Evolutionary conservation across 2,329 filamentous ascomycete genomes (phyloP).

Genomic region (Seiridium cupressi): DNA sequence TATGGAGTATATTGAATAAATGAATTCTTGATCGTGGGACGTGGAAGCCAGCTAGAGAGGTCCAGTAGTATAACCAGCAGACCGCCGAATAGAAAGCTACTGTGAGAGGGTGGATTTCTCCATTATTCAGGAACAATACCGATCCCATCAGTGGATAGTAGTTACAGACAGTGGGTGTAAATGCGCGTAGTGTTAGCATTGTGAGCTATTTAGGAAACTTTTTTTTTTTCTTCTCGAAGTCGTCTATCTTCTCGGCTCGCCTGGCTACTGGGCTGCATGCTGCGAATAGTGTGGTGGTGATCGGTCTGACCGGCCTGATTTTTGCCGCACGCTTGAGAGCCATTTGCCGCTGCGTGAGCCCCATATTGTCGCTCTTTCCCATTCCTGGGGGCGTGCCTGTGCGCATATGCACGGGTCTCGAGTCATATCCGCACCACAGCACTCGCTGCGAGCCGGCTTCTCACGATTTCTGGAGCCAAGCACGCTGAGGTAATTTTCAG

Average conservation of each 20-base stretch:
- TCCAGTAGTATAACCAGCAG: neutral
- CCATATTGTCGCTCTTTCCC: neutral
- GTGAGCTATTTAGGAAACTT: neutral
- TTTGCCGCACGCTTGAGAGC: neutral
- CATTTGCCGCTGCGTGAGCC: slow-evolving; percentile 1
- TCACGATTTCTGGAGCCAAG: neutral
- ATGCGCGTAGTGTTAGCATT: no score
- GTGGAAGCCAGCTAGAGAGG: no score
- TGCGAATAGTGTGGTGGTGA: neutral
- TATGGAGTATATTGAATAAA: neutral
- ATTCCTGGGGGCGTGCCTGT: neutral
- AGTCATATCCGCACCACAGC: neutral
- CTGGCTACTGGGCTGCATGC: neutral
- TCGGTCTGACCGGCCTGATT: slow-evolving; percentile 2
- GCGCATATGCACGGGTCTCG: slow-evolving; percentile 1
- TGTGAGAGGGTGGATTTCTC: slow-evolving; percentile 3
- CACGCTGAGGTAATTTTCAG: slow-evolving; percentile 3
- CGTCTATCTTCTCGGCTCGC: neutral
- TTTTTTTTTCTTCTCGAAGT: neutral
- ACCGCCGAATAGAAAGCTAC: neutral
- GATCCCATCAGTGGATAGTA: no score
- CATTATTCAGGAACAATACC: slow-evolving; percentile 6
- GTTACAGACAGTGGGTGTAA: no score
- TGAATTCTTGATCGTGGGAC: no score
- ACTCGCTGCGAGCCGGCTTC: neutral